Percentiles rank a stretch among this genome's conserved stretches.
Evolutionary conservation across 192 early-diverging fungal species (phyloP).

Genomic region (Diversispora eburnea): DNA sequence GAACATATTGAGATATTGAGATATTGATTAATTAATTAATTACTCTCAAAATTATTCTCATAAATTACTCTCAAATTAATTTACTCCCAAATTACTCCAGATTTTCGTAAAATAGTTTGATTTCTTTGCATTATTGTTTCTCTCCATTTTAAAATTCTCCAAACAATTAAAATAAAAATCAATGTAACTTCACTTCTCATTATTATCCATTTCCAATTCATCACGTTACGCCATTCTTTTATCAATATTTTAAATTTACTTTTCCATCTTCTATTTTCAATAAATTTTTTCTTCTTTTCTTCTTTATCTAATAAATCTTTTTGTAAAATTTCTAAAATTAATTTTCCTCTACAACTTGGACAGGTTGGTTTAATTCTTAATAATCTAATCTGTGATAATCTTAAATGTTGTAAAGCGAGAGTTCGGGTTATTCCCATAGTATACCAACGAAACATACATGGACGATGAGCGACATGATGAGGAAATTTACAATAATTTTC

Average conservation of each 20-base stretch:
- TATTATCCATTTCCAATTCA: conserved; percentile 18
- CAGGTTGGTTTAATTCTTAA: conserved; percentile 8
- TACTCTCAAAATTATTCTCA: too few species aligned
- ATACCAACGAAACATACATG: conserved; percentile 21
- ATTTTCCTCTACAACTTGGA: conserved; percentile 21
- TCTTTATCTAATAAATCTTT: conserved; percentile 7
- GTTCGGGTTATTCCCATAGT: neutral
- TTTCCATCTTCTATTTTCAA: neutral
- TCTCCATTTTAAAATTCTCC: conserved; percentile 25
- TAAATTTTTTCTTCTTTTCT: neutral
- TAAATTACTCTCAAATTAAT: too few species aligned
- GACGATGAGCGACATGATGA: conserved; percentile 22
- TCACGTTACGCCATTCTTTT: conserved; percentile 21
- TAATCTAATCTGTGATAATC: neutral
- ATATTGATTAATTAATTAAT: too few species aligned
- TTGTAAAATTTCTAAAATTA: neutral
- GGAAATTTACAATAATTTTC: conserved; percentile 25
- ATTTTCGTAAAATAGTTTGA: neutral
- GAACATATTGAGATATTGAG: too few species aligned
- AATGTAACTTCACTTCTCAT: neutral
- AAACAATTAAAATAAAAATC: conserved; percentile 17
- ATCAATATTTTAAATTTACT: neutral
- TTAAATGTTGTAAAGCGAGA: neutral
- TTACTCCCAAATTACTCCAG: too few species aligned
- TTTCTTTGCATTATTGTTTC: conserved; percentile 12